phyloP scores from a whole-genome alignment of 1,284 basidiomycete species.

The Boletus hoseneyae region DNA sequence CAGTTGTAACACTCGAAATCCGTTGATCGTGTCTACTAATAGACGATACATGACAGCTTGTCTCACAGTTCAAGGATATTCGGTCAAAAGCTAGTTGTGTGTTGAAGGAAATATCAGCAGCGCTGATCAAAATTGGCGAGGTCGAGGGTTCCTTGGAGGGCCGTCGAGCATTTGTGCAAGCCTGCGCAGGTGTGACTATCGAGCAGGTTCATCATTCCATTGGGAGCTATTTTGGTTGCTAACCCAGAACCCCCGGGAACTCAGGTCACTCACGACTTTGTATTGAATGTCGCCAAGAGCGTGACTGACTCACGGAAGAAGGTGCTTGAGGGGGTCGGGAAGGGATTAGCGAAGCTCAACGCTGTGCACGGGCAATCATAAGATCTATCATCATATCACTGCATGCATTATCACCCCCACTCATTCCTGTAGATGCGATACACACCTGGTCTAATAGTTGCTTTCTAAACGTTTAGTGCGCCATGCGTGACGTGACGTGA shows the following conservation, averaged over 20 bases:
- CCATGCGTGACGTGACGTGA: constrained; percentile 19
- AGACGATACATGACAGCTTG: constrained; percentile 45
- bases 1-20: constrained; percentile 22
- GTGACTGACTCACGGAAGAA: constrained; percentile 66
- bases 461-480: too few relatives aligned
- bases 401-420: constrained; percentile 23
- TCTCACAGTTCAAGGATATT: constrained; percentile 59
- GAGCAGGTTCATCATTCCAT: constrained; percentile 41
- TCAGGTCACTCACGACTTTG: constrained; percentile 66
- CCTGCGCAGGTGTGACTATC: constrained; percentile 42
- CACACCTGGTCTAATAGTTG: constrained; percentile 7
- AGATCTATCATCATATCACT: constrained; percentile 1
- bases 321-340: constrained; percentile 66
- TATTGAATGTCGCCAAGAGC: constrained; percentile 58
- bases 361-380: constrained; percentile 40
- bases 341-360: constrained; percentile 57
- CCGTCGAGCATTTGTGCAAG: constrained; percentile 50
- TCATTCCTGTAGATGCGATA: constrained; percentile 26
- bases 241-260: background rate
- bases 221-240: background rate
- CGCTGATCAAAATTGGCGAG: constrained; percentile 49
- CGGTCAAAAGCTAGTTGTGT: constrained; percentile 48
- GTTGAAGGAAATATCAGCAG: constrained; percentile 55
- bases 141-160: constrained; percentile 47
- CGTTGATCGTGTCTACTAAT: constrained; percentile 1